Percentiles rank a stretch among this genome's conserved stretches.
phyloP scores from a whole-genome alignment of 164 flowering plant species.

The Sedum album region DNA sequence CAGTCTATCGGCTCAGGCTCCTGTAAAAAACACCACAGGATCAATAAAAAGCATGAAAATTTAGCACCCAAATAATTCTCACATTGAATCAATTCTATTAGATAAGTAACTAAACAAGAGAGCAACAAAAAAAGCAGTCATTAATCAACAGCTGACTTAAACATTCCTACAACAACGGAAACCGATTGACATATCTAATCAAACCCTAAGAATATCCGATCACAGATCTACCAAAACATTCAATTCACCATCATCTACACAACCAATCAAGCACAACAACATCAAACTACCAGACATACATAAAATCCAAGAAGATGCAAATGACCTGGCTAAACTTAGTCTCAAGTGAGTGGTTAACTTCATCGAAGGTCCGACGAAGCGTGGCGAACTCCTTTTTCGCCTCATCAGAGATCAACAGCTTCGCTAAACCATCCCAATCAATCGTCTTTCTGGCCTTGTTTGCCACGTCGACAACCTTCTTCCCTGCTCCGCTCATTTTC shows the following conservation, averaged over 20 bases:
- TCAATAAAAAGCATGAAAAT: background rate
- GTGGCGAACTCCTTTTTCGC: too few relatives aligned
- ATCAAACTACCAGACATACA: background rate
- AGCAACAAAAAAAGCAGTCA: background rate
- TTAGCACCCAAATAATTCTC: background rate
- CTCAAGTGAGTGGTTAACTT: slow-evolving; percentile 69
- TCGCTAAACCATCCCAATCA: slow-evolving; percentile 96
- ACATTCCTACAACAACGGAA: too few relatives aligned
- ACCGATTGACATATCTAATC: too few relatives aligned
- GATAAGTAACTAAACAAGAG: too few relatives aligned
- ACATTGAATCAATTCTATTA: too few relatives aligned
- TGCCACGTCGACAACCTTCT: slow-evolving; percentile 56
- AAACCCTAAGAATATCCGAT: background rate
- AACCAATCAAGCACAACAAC: background rate
- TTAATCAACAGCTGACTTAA: too few relatives aligned
- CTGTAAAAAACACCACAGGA: slow-evolving; percentile 23
- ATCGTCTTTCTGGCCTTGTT: slow-evolving; percentile 61
- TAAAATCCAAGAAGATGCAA: slow-evolving; percentile 56
- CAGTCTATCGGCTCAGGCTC: slow-evolving; percentile 96
- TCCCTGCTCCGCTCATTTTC: too few relatives aligned
- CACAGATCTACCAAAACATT: background rate
- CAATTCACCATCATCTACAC: too few relatives aligned
- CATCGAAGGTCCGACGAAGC: slow-evolving; percentile 89
- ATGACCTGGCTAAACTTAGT: too few relatives aligned
- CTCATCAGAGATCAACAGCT: too few relatives aligned